Percentiles rank a stretch among this genome's conserved stretches.
Conservation (phyloP, 1,139 yeast genomes). For the Scheffersomyces titani region DNA sequence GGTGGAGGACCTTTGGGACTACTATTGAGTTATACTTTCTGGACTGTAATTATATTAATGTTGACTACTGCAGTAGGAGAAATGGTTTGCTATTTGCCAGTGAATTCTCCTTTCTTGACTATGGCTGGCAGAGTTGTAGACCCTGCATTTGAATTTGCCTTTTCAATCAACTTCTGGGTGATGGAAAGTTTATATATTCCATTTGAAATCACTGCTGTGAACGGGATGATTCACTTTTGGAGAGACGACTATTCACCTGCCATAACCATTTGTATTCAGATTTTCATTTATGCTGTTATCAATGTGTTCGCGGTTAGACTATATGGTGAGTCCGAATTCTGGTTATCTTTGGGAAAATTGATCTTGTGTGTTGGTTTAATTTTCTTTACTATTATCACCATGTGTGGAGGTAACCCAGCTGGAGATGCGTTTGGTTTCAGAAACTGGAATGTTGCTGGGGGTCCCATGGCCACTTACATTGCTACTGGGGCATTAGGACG, state of each 20-base stretch:
- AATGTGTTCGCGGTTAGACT: conserved; percentile 70
- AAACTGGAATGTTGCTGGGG: conserved; percentile 54
- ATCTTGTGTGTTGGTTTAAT: conserved; percentile 71
- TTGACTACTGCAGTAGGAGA: conserved; percentile 78
- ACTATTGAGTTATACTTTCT: conserved; percentile 40
- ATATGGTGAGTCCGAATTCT: conserved; percentile 81
- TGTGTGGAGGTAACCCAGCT: conserved; percentile 83
- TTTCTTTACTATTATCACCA: conserved; percentile 70
- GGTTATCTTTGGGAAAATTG: conserved; percentile 76
- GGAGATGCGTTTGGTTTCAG: conserved; percentile 69
- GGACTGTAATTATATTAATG: conserved; percentile 54
- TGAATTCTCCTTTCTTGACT: conserved; percentile 60
- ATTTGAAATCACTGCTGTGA: conserved; percentile 78
- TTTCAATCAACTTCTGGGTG: conserved; percentile 80
- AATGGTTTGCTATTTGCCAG: conserved; percentile 79
- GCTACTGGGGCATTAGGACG: conserved; percentile 62
- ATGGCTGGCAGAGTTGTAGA: conserved; percentile 59
- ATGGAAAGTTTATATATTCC: conserved; percentile 78
- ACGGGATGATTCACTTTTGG: conserved; percentile 80
- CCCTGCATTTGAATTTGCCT: conserved; percentile 75
- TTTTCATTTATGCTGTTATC: conserved; percentile 60
- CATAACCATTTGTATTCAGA: conserved; percentile 63
- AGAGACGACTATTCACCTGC: conserved; percentile 71
- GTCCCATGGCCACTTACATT: conserved; percentile 54
- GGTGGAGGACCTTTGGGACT: conserved; percentile 52